Conservation (phyloP, 306 rosid species). For the Cicer bijugum region DNA sequence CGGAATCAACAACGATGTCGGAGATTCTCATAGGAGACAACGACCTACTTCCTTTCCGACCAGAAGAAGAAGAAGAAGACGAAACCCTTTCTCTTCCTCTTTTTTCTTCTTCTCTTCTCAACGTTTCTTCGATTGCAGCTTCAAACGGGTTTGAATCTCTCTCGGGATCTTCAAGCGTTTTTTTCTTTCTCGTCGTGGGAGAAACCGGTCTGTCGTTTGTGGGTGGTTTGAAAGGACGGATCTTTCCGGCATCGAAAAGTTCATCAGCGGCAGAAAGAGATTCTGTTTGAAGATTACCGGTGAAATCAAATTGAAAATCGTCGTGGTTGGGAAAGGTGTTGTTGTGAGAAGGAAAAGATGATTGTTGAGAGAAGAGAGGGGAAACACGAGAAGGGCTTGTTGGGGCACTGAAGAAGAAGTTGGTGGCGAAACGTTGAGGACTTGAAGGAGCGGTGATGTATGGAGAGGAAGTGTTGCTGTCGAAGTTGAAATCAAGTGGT, state of each 20-base stretch:
- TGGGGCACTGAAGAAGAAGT: conserved; percentile 81
- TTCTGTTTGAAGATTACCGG: conserved; percentile 50
- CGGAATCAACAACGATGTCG: conserved; percentile 53
- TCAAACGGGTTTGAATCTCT: conserved; percentile 57
- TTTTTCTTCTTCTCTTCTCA: conserved; percentile 33
- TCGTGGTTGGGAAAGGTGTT: not conserved
- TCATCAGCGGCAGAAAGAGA: conserved; percentile 80
- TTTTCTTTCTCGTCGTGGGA: conserved; percentile 31
- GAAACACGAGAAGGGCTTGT: conserved; percentile 71
- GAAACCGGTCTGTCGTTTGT: conserved; percentile 39
- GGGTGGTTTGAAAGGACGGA: conserved; percentile 71
- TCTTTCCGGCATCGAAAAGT: conserved; percentile 80
- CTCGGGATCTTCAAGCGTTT: not conserved
- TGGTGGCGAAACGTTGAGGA: conserved; percentile 69
- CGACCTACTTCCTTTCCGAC: conserved; percentile 71
- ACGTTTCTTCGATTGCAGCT: conserved; percentile 52
- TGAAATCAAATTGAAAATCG: conserved; percentile 68
- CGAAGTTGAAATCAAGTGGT: conserved; percentile 70
- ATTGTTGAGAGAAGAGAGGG: conserved; percentile 51
- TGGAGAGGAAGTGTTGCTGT: conserved; percentile 78
- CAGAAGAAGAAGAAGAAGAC: not conserved
- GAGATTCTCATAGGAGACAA: conserved; percentile 77
- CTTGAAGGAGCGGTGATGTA: conserved; percentile 93
- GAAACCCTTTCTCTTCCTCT: conserved; percentile 59
- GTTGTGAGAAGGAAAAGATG: conserved; percentile 7